Base-by-base conservation (phyloP, 108 stramenopile species). In the Aurantiochytrium sp. region DNA sequence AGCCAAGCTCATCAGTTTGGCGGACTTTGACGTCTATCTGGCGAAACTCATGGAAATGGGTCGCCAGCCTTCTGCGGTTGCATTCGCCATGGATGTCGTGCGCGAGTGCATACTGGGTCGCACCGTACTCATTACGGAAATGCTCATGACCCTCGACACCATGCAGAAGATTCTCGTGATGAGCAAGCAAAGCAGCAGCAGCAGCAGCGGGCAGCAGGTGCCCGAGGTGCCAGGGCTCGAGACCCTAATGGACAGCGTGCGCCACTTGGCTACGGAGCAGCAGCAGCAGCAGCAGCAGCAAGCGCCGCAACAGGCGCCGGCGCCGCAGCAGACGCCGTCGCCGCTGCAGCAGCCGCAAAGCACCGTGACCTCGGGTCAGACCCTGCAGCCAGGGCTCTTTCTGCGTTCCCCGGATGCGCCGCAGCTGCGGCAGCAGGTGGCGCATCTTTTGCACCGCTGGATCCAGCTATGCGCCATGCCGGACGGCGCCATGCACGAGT, bases 391-490 rank as follows among this genome's bases (percentile, higher is more conserved):
- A 95, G 81, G 95, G 95, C 17, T 86, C 88, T 4, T 87, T 87
- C 2, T 95, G 95, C 53, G 87, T 95, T 68, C 87, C 90, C 55
- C 92, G 90, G 36, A 69, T 94, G 90, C 68, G 88, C 92, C 52
- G 94, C 95, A 37, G 85, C 93, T 95, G 2, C 93, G 93, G 54
- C 94, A 96, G 81, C 96, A 97, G 69, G 96, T 98, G 52, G 95
- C 97, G 5, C 88, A 90, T 10, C 90, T 99, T 65, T 88, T 99
- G 85, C 97, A 98, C 48, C 92, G 95, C 87, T 99, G 99, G 99
- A 94, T 99, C 69, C 96, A 96, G 52, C 88, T 99, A 32, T 94
- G 96, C 69, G 95, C 85, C 81, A 34, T 31, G 53, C 30, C 69
- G 19, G 39, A 27, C 3, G 94, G 92, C 4, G 86, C 93, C 2